phyloP scores from a whole-genome alignment of 352 stramenopile genomes.

The Pythium myriotylum region DNA sequence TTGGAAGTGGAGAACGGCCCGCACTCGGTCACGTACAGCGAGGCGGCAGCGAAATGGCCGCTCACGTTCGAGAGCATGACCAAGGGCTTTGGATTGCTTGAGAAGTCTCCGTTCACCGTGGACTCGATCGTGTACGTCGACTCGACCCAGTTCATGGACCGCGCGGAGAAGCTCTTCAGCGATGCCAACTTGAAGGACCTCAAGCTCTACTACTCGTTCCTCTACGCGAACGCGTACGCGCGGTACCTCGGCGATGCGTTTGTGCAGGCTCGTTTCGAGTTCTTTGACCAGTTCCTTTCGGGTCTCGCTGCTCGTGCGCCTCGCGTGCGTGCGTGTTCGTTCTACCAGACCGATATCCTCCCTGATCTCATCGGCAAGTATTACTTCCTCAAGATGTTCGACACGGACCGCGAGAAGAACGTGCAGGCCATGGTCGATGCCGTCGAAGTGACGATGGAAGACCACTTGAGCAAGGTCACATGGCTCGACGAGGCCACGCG shows the following conservation, averaged over 20 bases:
- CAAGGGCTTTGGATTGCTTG: constrained; percentile 38
- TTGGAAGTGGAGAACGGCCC: constrained; percentile 39
- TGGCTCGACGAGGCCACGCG: constrained; percentile 91
- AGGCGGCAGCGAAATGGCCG: constrained; percentile 48
- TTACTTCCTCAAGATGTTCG: constrained; percentile 84
- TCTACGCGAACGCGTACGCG: constrained; percentile 29
- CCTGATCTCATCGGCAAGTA: constrained; percentile 68
- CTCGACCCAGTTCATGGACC: constrained; percentile 51
- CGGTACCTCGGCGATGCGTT: constrained; percentile 63
- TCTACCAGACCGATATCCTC: constrained; percentile 30
- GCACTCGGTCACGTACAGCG: constrained; percentile 78
- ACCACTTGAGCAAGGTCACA: constrained; percentile 81
- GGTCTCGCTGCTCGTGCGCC: constrained; percentile 59
- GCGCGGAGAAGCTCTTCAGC: constrained; percentile 39
- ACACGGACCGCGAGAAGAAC: constrained; percentile 63
- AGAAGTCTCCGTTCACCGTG: constrained; percentile 29
- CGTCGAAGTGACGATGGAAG: constrained; percentile 76
- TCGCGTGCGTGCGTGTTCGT: constrained; percentile 66
- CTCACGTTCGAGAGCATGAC: constrained; percentile 37
- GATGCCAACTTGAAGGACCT: constrained; percentile 40
- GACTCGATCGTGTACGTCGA: constrained; percentile 42
- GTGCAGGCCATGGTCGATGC: constrained; percentile 82
- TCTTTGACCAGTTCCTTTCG: constrained; percentile 73
- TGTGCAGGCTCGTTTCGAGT: constrained; percentile 84
- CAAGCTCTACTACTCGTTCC: constrained; percentile 27